A percentile compares a stretch with the other conserved stretches of the same genome.
These are phyloP conservation scores for Kodamaea arcana DNA, from an alignment of 1,139 yeast species.

Conservation along the genomic window DNA sequence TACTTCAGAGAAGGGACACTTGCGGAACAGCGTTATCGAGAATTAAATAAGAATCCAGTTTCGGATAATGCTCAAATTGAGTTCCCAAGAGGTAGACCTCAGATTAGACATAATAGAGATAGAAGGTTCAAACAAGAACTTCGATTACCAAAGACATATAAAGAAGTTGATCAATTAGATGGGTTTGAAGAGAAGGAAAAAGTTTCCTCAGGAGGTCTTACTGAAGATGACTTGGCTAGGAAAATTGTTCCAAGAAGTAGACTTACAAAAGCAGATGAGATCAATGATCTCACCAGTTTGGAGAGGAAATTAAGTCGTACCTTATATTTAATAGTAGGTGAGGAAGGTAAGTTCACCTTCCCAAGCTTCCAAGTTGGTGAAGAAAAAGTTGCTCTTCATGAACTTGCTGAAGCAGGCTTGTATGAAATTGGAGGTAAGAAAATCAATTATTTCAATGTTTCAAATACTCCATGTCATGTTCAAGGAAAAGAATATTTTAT, in stretches of 20 bases:
- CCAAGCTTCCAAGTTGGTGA: conserved; percentile 54
- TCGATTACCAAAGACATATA: conserved; percentile 58
- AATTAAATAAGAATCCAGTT: conserved; percentile 73
- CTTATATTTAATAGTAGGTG: conserved; percentile 59
- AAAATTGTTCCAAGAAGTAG: conserved; percentile 71
- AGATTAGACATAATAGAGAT: conserved; percentile 82
- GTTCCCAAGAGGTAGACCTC: conserved; percentile 82
- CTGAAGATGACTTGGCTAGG: conserved; percentile 55
- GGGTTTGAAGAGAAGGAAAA: conserved; percentile 20
- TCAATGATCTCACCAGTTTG: conserved; percentile 58
- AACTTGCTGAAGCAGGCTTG: conserved; percentile 72
- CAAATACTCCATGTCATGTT: conserved; percentile 78
- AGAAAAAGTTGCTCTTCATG: conserved; percentile 53
- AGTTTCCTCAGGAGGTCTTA: conserved; percentile 25
- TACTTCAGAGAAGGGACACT: conserved; percentile 89
- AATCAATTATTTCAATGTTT: conserved; percentile 85
- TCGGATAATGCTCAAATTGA: conserved; percentile 69
- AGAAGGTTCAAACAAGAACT: conserved; percentile 78
- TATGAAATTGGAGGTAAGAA: conserved; percentile 66
- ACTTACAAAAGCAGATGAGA: conserved; percentile 68
- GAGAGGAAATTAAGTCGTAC: conserved; percentile 81
- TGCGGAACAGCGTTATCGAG: conserved; percentile 75
- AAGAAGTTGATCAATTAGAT: conserved; percentile 29
- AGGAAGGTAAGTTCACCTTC: conserved; percentile 60
- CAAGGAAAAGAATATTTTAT: conserved; percentile 56